Evolutionary conservation across 1,284 basidiomycete genomes (phyloP).

Genomic region (Naganishia sp.): DNA sequence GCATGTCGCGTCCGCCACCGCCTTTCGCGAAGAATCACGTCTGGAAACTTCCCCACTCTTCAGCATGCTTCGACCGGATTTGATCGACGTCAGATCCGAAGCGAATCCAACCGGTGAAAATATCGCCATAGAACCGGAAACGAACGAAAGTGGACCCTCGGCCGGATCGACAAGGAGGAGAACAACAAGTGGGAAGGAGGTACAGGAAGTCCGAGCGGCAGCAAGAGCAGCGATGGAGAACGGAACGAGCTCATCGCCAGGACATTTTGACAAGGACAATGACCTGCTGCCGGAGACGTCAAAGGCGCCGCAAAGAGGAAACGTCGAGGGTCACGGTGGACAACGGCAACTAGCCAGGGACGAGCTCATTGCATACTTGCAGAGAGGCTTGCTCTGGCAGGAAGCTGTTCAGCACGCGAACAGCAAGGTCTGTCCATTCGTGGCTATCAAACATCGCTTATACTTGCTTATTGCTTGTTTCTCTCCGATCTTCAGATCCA

Average conservation of each 20-base stretch:
- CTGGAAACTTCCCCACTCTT: slow-evolving; percentile 11
- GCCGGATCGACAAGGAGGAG: slow-evolving; percentile 1
- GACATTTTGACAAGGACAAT: not conserved
- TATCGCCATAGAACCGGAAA: not conserved
- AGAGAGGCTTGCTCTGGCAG: slow-evolving; percentile 28
- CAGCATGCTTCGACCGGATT: slow-evolving; percentile 9
- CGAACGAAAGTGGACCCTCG: not conserved
- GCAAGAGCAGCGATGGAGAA: slow-evolving; percentile 18
- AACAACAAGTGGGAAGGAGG: slow-evolving; percentile 24
- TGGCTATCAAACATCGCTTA: not conserved
- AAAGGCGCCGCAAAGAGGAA: not conserved
- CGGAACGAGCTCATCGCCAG: not conserved
- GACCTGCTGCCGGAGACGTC: not conserved
- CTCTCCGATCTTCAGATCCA: not conserved
- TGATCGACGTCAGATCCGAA: not conserved
- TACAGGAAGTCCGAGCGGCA: slow-evolving; percentile 14
- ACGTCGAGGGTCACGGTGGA: not conserved
- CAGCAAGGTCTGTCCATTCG: slow-evolving; percentile 6
- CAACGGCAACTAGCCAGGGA: slow-evolving; percentile 20
- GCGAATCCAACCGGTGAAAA: slow-evolving; percentile 4
- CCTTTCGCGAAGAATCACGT: slow-evolving; percentile 3
- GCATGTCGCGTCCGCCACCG: slow-evolving; percentile 12
- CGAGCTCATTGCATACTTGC: slow-evolving; percentile 27
- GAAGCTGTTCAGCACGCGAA: slow-evolving; percentile 24
- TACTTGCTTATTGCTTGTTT: not conserved